Conservation (phyloP, 1,284 basidiomycete genomes). For the Clitocybe nebularis region DNA sequence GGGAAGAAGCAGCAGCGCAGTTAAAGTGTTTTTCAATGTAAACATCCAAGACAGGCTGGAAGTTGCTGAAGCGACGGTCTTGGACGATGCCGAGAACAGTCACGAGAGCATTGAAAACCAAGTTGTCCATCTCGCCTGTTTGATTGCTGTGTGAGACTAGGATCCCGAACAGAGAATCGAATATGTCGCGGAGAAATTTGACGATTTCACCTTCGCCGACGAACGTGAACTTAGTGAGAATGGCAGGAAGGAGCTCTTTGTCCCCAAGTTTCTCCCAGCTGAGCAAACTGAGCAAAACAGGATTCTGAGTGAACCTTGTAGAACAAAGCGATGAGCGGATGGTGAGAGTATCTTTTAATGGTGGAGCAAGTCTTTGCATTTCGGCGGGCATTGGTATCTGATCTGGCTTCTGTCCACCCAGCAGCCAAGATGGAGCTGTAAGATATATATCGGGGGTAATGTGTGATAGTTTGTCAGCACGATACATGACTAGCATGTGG, state of each 20-base stretch:
- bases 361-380: slow-evolving; percentile 61
- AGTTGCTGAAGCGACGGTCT: slow-evolving; percentile 94
- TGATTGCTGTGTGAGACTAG: slow-evolving; percentile 75
- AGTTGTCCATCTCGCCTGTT: slow-evolving; percentile 75
- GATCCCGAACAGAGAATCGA: slow-evolving; percentile 92
- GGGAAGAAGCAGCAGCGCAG: slow-evolving; percentile 73
- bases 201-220: slow-evolving; percentile 92
- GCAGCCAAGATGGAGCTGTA: slow-evolving; percentile 56
- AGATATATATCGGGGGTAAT: slow-evolving; percentile 71
- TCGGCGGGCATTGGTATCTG: slow-evolving; percentile 59
- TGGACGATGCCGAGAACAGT: slow-evolving; percentile 88
- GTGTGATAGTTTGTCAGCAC: slow-evolving; percentile 64
- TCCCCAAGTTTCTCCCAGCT: slow-evolving; percentile 79
- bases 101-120: slow-evolving; percentile 89
- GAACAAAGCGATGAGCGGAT: slow-evolving; percentile 92
- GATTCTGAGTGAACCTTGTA: slow-evolving; percentile 90
- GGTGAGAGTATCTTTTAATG: slow-evolving; percentile 74
- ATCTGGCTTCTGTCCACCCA: slow-evolving; percentile 53
- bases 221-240: slow-evolving; percentile 86
- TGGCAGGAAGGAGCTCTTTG: slow-evolving; percentile 63
- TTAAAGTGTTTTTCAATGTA: slow-evolving; percentile 92
- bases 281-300: slow-evolving; percentile 78
- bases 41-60: slow-evolving; percentile 88
- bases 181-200: slow-evolving; percentile 90
- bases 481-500: slow-evolving; percentile 82